These are phyloP conservation scores for Emmonsia crescens DNA, from an alignment of 2,329 filamentous ascomycete species.

Conservation along the genomic window DNA sequence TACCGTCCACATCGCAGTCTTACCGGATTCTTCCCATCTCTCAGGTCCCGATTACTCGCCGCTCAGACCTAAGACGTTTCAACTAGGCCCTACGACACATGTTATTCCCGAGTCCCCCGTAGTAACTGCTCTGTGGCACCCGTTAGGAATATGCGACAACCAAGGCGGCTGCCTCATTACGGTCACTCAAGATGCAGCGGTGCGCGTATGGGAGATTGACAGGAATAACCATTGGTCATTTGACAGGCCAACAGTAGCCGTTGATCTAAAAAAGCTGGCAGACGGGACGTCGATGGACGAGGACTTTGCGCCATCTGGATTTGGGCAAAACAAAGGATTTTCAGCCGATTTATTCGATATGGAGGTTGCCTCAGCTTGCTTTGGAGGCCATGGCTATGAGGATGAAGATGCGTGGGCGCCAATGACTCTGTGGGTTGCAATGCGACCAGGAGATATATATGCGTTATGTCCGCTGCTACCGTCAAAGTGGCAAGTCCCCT, in stretches of 20 bases:
- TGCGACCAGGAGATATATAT: constrained; percentile 86
- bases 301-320: constrained; percentile 67
- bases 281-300: constrained; percentile 74
- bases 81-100: constrained; percentile 84
- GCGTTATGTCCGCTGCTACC: constrained; percentile 85
- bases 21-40: constrained; percentile 71
- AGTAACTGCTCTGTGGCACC: constrained; percentile 81
- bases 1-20: constrained; percentile 75
- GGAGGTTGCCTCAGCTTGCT: constrained; percentile 83
- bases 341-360: constrained; percentile 86
- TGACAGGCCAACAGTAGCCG: constrained; percentile 66
- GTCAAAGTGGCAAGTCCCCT: constrained; percentile 68
- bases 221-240: constrained; percentile 78
- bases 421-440: constrained; percentile 96
- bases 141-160: constrained; percentile 55
- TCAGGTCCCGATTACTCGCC: constrained; percentile 55
- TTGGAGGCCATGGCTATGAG: constrained; percentile 57
- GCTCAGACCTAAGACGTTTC: constrained; percentile 75
- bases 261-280: constrained; percentile 80
- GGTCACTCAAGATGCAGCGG: constrained; percentile 74
- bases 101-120: constrained; percentile 76
- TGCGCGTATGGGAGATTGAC: constrained; percentile 84
- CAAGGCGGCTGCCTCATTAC: constrained; percentile 75
- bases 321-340: constrained; percentile 66
- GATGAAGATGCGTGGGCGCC: constrained; percentile 67